Conservation (phyloP, 495 filamentous ascomycete genomes). For the Usnea hakonensis region DNA sequence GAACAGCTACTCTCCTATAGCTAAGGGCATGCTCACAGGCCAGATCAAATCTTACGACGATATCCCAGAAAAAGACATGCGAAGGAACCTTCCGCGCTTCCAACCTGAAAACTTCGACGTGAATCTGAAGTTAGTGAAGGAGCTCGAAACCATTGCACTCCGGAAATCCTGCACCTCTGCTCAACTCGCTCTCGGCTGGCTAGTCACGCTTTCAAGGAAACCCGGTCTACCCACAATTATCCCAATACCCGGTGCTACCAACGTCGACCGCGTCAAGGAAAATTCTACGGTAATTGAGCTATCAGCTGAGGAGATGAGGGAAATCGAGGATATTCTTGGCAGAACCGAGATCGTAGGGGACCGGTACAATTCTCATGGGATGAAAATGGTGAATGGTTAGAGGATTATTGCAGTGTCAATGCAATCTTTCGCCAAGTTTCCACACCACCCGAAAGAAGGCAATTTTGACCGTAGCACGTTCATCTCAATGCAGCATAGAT, state of each 20-base stretch:
- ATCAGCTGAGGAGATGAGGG: constrained; percentile 36
- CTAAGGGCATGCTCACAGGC: constrained; percentile 47
- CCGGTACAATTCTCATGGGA: constrained; percentile 30
- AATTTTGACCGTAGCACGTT: too few relatives aligned
- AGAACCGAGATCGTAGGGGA: constrained; percentile 30
- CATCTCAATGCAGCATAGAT: too few relatives aligned
- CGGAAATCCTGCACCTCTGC: constrained; percentile 61
- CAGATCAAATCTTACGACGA: constrained; percentile 52
- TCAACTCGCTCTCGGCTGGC: constrained; percentile 68
- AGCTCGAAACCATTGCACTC: constrained; percentile 56
- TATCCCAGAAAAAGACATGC: constrained; percentile 52
- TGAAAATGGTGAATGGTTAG: too few relatives aligned
- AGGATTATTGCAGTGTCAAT: too few relatives aligned
- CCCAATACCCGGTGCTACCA: constrained; percentile 69
- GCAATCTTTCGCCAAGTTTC: too few relatives aligned
- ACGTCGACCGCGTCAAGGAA: constrained; percentile 37
- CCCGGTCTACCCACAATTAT: constrained; percentile 62
- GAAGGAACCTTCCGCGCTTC: constrained; percentile 53
- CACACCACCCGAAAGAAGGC: too few relatives aligned
- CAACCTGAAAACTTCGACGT: constrained; percentile 56
- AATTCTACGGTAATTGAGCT: constrained; percentile 35
- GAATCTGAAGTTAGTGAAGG: constrained; percentile 62
- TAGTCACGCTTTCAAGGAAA: constrained; percentile 22
- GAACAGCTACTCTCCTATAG: constrained; percentile 45
- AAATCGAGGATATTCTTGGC: constrained; percentile 36